Evolutionary conservation across 768 basidiomycete genomes (phyloP).

Genomic region (Psilocybe tampanensis): DNA sequence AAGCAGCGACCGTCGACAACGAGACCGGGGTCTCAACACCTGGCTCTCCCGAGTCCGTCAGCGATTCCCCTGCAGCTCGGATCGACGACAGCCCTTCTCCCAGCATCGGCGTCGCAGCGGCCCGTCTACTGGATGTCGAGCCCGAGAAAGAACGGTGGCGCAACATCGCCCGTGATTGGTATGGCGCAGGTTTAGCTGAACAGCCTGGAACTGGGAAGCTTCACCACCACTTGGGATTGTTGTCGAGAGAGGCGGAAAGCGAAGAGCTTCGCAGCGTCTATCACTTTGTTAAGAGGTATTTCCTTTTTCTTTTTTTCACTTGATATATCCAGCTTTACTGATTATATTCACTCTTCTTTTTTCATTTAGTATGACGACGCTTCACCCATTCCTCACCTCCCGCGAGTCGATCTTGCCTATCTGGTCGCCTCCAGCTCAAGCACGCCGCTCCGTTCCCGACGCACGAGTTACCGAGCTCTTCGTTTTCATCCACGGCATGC

Average conservation of each 20-base stretch:
- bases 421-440: conserved; percentile 80
- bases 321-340: not conserved
- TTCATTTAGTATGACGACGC: conserved; percentile 78
- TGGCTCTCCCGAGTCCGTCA: conserved; percentile 42
- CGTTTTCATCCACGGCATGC: conserved; percentile 92
- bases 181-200: conserved; percentile 80
- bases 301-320: not conserved
- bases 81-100: conserved; percentile 70
- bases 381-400: conserved; percentile 85
- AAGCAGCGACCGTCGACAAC: conserved; percentile 15
- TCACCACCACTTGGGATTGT: conserved; percentile 90
- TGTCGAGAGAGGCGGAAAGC: conserved; percentile 80
- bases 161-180: conserved; percentile 90
- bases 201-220: conserved; percentile 94
- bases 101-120: conserved; percentile 86
- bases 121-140: conserved; percentile 80
- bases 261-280: conserved; percentile 88
- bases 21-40: conserved; percentile 17
- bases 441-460: conserved; percentile 76
- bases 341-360: conserved; percentile 8
- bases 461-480: conserved; percentile 78
- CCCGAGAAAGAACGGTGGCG: conserved; percentile 94
- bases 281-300: conserved; percentile 95
- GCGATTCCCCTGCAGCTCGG: conserved; percentile 51
- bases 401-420: conserved; percentile 88